Percentiles rank a stretch among this genome's conserved stretches.
phyloP scores from a whole-genome alignment of 1,284 basidiomycete genomes.

The Ganoderma lucidum region DNA sequence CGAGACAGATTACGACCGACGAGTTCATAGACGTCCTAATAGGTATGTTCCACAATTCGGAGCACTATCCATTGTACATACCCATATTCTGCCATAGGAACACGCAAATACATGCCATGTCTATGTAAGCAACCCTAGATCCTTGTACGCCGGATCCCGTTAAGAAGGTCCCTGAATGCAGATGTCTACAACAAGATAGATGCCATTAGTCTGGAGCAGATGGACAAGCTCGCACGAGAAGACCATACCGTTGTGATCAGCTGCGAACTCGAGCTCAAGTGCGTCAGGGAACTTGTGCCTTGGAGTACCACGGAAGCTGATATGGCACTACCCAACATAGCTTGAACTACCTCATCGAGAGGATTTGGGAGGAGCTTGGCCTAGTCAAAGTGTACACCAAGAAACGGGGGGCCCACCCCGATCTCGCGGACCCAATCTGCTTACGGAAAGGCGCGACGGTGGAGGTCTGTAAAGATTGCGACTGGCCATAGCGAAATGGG shows the following conservation, averaged over 20 bases:
- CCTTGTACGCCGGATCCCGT: slow-evolving; percentile 11
- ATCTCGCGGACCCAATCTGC: slow-evolving; percentile 93
- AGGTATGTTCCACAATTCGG: slow-evolving; percentile 51
- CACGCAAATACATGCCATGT: slow-evolving; percentile 95
- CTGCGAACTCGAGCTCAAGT: slow-evolving; percentile 93
- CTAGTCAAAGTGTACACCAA: slow-evolving; percentile 97
- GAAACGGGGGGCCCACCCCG: slow-evolving; percentile 93
- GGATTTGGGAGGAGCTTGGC: slow-evolving; percentile 89
- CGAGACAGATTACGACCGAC: slow-evolving; percentile 86
- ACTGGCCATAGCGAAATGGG: slow-evolving; percentile 8
- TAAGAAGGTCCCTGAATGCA: slow-evolving; percentile 39
- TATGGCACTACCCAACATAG: slow-evolving; percentile 48
- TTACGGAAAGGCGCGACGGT: slow-evolving; percentile 92
- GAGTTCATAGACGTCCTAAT: slow-evolving; percentile 98
- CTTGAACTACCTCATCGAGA: slow-evolving; percentile 87
- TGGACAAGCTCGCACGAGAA: slow-evolving; percentile 88
- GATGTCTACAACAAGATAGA: slow-evolving; percentile 98
- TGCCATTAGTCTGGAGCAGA: slow-evolving; percentile 87
- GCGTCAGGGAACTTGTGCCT: slow-evolving; percentile 32
- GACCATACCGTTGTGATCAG: slow-evolving; percentile 94
- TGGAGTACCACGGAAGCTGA: slow-evolving; percentile 15
- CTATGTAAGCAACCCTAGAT: slow-evolving; percentile 60
- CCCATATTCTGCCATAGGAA: slow-evolving; percentile 55
- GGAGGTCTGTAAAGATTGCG: slow-evolving; percentile 63
- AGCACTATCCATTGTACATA: background rate